Percentiles rank a stretch among this genome's conserved stretches.
These are phyloP conservation scores for Colletotrichum falcatum DNA, from an alignment of 2,329 filamentous ascomycete genomes.

Conservation along the genomic window DNA sequence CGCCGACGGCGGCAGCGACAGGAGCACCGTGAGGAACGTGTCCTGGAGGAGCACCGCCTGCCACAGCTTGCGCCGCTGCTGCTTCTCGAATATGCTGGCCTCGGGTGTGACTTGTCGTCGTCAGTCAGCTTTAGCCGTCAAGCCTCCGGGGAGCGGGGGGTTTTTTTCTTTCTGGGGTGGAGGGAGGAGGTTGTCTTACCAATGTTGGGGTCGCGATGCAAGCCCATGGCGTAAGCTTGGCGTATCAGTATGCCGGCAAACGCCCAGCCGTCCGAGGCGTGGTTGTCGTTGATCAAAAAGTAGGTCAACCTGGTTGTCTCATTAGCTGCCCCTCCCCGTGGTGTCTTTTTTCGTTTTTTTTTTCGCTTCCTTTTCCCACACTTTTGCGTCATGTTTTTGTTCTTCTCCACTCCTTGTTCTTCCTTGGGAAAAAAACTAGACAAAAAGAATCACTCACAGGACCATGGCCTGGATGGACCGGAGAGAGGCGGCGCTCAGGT, in stretches of 20 bases:
- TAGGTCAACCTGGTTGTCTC: constrained; percentile 68
- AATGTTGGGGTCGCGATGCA: constrained; percentile 83
- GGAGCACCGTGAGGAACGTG: constrained; percentile 82
- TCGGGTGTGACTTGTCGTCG: constrained; percentile 74
- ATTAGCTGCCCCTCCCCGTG: background rate
- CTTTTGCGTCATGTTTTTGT: background rate
- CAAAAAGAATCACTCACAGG: constrained; percentile 52
- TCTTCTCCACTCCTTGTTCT: too few species aligned
- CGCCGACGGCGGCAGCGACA: constrained; percentile 81
- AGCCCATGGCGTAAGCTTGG: constrained; percentile 84
- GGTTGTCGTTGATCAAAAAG: constrained; percentile 88
- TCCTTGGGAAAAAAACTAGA: too few species aligned
- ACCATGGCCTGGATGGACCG: constrained; percentile 84
- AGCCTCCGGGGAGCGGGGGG: background rate
- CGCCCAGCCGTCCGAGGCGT: constrained; percentile 84
- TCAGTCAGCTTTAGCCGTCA: background rate
- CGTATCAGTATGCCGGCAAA: constrained; percentile 83
- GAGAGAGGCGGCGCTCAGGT: constrained; percentile 79
- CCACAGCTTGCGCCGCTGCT: constrained; percentile 84
- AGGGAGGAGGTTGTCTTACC: constrained; percentile 47
- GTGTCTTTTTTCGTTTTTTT: background rate
- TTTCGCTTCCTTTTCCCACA: background rate
- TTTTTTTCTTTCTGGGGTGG: too few species aligned
- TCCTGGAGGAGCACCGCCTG: constrained; percentile 85
- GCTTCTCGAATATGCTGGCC: constrained; percentile 78